These are phyloP conservation scores for Achlya hypogyna DNA, from an alignment of 352 stramenopile genomes.

Conservation along the genomic window DNA sequence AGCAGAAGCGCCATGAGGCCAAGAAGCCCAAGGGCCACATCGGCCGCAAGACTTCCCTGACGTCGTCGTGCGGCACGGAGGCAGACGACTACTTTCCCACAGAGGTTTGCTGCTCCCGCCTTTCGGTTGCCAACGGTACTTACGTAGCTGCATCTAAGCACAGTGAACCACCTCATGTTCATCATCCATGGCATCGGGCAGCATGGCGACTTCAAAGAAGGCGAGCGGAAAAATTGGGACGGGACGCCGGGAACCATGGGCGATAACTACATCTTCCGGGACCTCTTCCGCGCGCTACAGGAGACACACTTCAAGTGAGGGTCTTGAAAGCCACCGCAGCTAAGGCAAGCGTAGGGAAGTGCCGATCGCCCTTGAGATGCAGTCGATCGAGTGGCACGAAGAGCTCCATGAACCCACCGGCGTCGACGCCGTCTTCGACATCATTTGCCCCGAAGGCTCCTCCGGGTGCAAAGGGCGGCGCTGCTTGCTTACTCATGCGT, in stretches of 20 bases:
- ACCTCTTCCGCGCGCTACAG: constrained; percentile 65
- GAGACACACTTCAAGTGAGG: constrained; percentile 52
- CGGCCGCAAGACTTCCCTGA: constrained; percentile 29
- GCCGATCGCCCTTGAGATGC: constrained; percentile 69
- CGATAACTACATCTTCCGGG: constrained; percentile 71
- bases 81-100: constrained; percentile 62
- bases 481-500: neutral
- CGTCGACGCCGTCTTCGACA: constrained; percentile 74
- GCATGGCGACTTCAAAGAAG: constrained; percentile 79
- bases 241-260: constrained; percentile 54
- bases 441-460: constrained; percentile 70
- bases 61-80: constrained; percentile 37
- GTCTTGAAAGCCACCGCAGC: neutral
- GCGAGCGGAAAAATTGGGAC: constrained; percentile 74
- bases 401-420: constrained; percentile 78
- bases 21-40: constrained; percentile 25
- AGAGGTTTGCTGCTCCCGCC: constrained; percentile 33
- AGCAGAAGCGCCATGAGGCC: constrained; percentile 29
- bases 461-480: constrained; percentile 34
- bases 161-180: constrained; percentile 80
- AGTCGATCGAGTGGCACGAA: constrained; percentile 87
- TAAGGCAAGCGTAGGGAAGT: constrained; percentile 11
- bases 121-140: neutral
- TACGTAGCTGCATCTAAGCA: constrained; percentile 50
- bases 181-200: constrained; percentile 82